These are phyloP conservation scores for Pseudogymnoascus sp. DNA, from an alignment of 2,329 filamentous ascomycete species.

Conservation along the genomic window DNA sequence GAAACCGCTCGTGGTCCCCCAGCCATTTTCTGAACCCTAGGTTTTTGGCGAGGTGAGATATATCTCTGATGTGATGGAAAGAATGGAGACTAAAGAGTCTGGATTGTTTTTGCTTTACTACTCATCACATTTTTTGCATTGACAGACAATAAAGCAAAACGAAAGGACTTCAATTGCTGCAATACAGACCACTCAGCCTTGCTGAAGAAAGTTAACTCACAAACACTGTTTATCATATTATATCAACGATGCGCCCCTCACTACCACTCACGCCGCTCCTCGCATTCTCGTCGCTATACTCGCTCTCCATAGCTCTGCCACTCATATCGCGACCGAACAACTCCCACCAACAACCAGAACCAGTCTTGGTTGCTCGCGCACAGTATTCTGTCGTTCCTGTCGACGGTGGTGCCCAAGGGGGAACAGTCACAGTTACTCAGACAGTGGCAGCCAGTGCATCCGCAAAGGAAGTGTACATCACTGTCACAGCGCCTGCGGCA, in stretches of 20 bases:
- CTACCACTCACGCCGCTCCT: not conserved
- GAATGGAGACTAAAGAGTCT: slow-evolving; percentile 5
- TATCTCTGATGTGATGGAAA: slow-evolving; percentile 1
- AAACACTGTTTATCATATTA: not conserved
- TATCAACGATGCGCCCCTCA: not conserved
- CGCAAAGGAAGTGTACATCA: slow-evolving; percentile 22
- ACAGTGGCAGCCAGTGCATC: slow-evolving; percentile 22
- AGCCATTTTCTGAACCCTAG: slow-evolving; percentile 2
- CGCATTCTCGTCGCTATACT: not conserved
- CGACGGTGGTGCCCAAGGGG: slow-evolving; percentile 24
- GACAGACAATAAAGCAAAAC: not conserved
- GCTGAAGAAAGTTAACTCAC: not conserved
- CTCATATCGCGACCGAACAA: not conserved
- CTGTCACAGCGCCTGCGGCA: slow-evolving; percentile 20
- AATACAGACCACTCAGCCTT: not conserved
- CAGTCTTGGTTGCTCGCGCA: slow-evolving; percentile 19
- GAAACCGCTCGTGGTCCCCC: not conserved
- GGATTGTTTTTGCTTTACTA: not conserved
- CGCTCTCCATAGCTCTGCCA: not conserved
- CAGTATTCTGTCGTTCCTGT: slow-evolving; percentile 30
- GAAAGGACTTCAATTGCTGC: not conserved
- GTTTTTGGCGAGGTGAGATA: not conserved
- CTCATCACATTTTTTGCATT: slow-evolving; percentile 6
- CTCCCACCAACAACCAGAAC: not conserved
- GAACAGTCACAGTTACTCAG: slow-evolving; percentile 17